These are phyloP conservation scores for Pascua guehoae DNA, from an alignment of 1,284 basidiomycete genomes.

Conservation along the genomic window DNA sequence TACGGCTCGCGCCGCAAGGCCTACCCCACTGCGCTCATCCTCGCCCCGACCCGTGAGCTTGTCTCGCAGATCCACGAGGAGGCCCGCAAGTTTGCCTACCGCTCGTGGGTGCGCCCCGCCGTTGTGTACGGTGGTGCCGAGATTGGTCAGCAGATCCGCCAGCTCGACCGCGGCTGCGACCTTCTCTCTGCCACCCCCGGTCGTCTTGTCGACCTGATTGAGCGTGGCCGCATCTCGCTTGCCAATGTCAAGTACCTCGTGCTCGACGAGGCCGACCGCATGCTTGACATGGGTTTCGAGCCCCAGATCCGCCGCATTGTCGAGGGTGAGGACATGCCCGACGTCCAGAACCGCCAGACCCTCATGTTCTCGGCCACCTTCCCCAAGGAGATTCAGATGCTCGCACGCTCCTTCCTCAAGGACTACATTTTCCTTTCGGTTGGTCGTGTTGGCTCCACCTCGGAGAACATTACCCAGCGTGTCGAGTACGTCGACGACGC, in stretches of 20 bases:
- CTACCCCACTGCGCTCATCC: slow-evolving; percentile 90
- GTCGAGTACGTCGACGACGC: slow-evolving; percentile 97
- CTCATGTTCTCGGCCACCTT: slow-evolving; percentile 99
- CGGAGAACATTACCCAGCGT: slow-evolving; percentile 99
- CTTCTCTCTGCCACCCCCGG: slow-evolving; percentile 97
- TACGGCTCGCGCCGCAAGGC: slow-evolving; percentile 83
- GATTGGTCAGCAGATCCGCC: slow-evolving; percentile 89
- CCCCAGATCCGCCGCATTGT: slow-evolving; percentile 98
- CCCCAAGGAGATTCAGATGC: slow-evolving; percentile 97
- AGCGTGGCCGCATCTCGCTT: slow-evolving; percentile 93
- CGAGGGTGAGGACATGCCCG: slow-evolving; percentile 97
- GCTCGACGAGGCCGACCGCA: slow-evolving; percentile 98
- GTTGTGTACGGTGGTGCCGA: slow-evolving; percentile 99
- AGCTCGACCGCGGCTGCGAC: slow-evolving; percentile 95
- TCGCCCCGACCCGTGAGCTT: slow-evolving; percentile 96
- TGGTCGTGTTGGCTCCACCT: slow-evolving; percentile 95
- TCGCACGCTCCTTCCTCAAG: slow-evolving; percentile 92
- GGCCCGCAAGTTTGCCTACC: slow-evolving; percentile 98
- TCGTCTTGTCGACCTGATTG: slow-evolving; percentile 96
- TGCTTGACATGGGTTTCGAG: slow-evolving; percentile 99
- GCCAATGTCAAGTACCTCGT: slow-evolving; percentile 97
- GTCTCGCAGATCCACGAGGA: slow-evolving; percentile 99
- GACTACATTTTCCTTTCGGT: slow-evolving; percentile 96
- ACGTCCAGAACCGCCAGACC: slow-evolving; percentile 85
- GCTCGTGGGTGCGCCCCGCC: slow-evolving; percentile 97